Conservation (phyloP, 345 rosid species). For the thale cress (Arabidopsis thaliana) region DNA sequence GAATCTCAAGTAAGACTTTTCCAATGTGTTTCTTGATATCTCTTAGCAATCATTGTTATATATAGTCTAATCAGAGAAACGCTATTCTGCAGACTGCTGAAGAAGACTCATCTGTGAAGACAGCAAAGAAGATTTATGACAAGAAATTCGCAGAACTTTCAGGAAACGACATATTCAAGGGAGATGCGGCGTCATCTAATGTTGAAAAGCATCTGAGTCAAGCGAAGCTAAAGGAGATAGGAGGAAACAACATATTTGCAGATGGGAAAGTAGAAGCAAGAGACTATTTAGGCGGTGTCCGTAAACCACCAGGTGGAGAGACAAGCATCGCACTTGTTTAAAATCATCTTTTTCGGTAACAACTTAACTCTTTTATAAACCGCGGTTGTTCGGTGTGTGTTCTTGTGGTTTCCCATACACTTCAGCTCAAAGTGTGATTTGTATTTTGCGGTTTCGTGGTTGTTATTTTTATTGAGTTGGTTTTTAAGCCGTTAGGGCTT, state of each 20-base stretch:
- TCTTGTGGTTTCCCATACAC: constrained; percentile 44
- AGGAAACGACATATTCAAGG: constrained; percentile 86
- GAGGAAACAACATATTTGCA: constrained; percentile 81
- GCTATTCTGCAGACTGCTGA: constrained; percentile 52
- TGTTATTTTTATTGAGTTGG: constrained; percentile 3
- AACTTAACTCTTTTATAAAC: constrained; percentile 46
- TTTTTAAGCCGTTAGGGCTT: constrained; percentile 17
- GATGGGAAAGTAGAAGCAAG: constrained; percentile 89
- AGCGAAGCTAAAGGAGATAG: constrained; percentile 84
- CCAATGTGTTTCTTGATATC: neutral
- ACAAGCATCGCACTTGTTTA: constrained; percentile 92
- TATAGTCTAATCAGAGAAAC: constrained; percentile 2
- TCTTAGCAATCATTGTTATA: neutral
- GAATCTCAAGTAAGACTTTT: constrained; percentile 39
- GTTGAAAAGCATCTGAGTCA: constrained; percentile 67
- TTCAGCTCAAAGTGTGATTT: constrained; percentile 45
- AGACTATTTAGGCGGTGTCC: constrained; percentile 93
- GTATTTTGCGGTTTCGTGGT: constrained; percentile 41
- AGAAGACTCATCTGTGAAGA: constrained; percentile 63
- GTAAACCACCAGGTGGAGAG: constrained; percentile 98
- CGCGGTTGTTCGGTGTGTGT: constrained; percentile 37
- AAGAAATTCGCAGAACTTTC: constrained; percentile 82
- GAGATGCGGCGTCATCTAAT: constrained; percentile 60
- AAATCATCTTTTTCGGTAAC: constrained; percentile 35
- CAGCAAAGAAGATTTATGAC: constrained; percentile 84